A percentile compares a stretch with the other conserved stretches of the same genome.
phyloP scores from a whole-genome alignment of 176 grass and related monocot genomes.

The Phoenix dactylifera region DNA sequence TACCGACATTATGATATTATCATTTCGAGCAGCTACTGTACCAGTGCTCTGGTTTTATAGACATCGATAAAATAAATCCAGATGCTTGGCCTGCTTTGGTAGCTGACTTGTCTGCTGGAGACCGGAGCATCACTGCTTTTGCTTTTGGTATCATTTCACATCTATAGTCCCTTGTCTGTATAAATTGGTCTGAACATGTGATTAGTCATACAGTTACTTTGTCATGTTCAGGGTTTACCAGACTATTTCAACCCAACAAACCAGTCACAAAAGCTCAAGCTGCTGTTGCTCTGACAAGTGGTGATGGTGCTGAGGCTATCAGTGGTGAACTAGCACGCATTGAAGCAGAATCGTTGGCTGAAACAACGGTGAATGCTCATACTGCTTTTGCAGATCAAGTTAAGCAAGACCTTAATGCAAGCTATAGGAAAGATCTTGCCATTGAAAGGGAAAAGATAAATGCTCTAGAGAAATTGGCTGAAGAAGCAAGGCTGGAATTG shows the following conservation, averaged over 20 bases:
- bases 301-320: constrained; percentile 67
- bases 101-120: constrained; percentile 63
- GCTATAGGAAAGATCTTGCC: constrained; percentile 58
- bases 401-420: constrained; percentile 72
- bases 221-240: constrained; percentile 64
- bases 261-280: constrained; percentile 94
- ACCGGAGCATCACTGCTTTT: constrained; percentile 89
- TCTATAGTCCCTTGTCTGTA: constrained; percentile 5
- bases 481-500: constrained; percentile 68
- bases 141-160: constrained; percentile 60
- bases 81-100: constrained; percentile 86
- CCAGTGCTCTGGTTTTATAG: constrained; percentile 69
- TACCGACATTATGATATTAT: neutral
- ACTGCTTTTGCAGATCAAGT: constrained; percentile 67
- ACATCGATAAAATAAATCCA: constrained; percentile 83
- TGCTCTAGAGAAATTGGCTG: constrained; percentile 55
- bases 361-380: constrained; percentile 78
- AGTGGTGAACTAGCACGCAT: constrained; percentile 79
- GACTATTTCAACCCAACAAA: constrained; percentile 81
- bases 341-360: constrained; percentile 85
- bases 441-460: constrained; percentile 69
- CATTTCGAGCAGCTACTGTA: constrained; percentile 41
- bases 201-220: neutral
- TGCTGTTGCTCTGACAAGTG: constrained; percentile 66
- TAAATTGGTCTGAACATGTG: neutral